These are phyloP conservation scores for Globisporangium mamillatum DNA, from an alignment of 352 stramenopile species.

Conservation along the genomic window DNA sequence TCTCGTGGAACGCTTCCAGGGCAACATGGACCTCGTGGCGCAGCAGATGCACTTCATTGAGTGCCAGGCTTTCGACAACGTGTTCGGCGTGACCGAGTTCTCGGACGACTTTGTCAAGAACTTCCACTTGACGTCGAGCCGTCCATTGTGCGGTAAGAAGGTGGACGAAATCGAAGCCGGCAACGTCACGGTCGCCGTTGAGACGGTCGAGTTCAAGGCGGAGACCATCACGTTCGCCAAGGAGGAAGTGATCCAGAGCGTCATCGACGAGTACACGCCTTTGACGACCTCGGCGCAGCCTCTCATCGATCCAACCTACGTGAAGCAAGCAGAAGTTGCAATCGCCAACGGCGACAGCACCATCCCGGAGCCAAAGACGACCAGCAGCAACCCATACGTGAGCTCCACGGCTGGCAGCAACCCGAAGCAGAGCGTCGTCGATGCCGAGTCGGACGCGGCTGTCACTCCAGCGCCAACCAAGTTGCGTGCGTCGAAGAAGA, in stretches of 20 bases:
- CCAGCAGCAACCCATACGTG: constrained; percentile 4
- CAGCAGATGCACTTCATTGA: constrained; percentile 63
- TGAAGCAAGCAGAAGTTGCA: constrained; percentile 20
- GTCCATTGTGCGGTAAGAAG: constrained; percentile 43
- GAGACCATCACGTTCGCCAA: constrained; percentile 33
- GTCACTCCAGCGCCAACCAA: constrained; percentile 12
- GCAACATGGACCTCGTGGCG: constrained; percentile 55
- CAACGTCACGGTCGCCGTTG: constrained; percentile 39
- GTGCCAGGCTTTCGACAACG: constrained; percentile 52
- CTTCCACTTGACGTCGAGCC: constrained; percentile 49
- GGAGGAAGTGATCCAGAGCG: constrained; percentile 27
- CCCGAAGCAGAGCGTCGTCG: not conserved
- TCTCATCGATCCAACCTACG: constrained; percentile 28
- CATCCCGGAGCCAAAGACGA: constrained; percentile 12
- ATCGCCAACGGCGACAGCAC: constrained; percentile 15
- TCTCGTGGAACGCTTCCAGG: constrained; percentile 49
- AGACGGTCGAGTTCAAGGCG: constrained; percentile 37
- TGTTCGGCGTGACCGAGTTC: constrained; percentile 47
- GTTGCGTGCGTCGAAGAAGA: constrained; percentile 9
- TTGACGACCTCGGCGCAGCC: constrained; percentile 18
- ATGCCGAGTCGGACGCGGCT: not conserved
- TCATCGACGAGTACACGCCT: constrained; percentile 29
- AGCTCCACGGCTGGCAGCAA: not conserved
- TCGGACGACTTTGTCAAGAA: constrained; percentile 48
- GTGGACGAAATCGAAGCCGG: constrained; percentile 47